Evolutionary conservation across 169 alveolate species (phyloP), one percentile per base, ranked within the genome.

Genomic region (Plasmodium vivax): DNA sequence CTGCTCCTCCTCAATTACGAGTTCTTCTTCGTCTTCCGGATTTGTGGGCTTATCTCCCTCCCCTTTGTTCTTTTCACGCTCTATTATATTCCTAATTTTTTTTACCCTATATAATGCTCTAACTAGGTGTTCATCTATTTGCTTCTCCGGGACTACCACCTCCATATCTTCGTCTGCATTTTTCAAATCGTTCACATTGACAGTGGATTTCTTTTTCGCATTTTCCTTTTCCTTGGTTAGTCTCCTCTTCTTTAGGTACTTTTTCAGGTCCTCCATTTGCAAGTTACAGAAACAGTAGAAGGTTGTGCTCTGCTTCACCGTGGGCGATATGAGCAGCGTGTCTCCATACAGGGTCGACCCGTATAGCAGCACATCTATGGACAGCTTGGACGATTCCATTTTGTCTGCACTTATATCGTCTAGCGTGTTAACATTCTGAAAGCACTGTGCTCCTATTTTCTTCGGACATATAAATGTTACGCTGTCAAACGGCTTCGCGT

Each of bases 211-310:
- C 10, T 16, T 16, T 84, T 84, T 10, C 16, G 38, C 34, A 0
- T 71, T 23, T 71, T 43, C 54, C 41, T 72, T 72, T 74, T 72
- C 56, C 9, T 71, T 45, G 12, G 47, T 19, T 10, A 38, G 19
- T 68, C 34, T 84, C 68, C 7, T 68, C 68, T 47, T 14, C 54
- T 72, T 38, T 45, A 84, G 56, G 2, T 3, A 72, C 19, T 84
- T 56, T 14, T 87, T n/a, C 68, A 36, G 1, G 36, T 16, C 16
- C 19, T 43, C 54, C 36, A 56, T 75, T 36, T 87, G 41, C 58
- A 87, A 51, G 45, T 58, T 47, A 77, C 93, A 87, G 68, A 87
- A 87, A 58, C 93, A 87, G 72, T 77, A 75, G 81, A 87, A 87
- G 30, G 93, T 54, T 7, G 12, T 54, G 6, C 12, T 51, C 27